Evolutionary conservation across 2,329 filamentous ascomycete genomes (phyloP).

Genomic region (Rhexocercosporidium sp.): DNA sequence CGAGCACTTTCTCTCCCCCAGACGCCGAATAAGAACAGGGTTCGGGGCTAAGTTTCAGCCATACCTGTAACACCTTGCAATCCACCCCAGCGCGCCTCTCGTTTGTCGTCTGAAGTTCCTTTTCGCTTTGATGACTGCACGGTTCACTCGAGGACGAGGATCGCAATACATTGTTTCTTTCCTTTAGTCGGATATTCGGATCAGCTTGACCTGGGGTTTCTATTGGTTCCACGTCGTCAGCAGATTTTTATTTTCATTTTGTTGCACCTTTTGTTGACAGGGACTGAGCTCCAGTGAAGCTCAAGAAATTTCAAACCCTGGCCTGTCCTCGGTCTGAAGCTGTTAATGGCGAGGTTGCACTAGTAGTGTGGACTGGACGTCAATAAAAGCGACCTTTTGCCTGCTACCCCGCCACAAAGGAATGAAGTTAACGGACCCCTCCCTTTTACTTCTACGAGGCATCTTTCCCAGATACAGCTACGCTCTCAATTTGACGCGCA

Average conservation of each 20-base stretch:
- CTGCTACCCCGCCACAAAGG: neutral
- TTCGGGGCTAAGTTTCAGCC: conserved; percentile 1
- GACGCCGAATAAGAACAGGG: neutral
- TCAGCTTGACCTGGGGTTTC: neutral
- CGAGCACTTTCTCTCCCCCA: neutral
- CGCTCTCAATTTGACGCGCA: neutral
- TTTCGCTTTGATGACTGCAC: conserved; percentile 16
- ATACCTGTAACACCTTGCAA: neutral
- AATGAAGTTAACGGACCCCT: no score
- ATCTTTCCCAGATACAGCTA: neutral
- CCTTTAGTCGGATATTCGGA: neutral
- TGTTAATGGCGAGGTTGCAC: neutral
- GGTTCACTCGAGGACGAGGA: neutral
- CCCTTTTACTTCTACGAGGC: neutral
- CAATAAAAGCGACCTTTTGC: no score
- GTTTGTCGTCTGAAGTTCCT: conserved; percentile 6
- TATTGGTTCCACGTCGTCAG: neutral
- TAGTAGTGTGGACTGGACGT: no score
- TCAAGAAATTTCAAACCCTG: neutral
- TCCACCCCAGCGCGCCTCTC: neutral
- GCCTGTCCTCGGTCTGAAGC: neutral
- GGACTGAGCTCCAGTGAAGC: neutral
- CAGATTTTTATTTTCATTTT: neutral
- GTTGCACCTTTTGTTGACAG: neutral
- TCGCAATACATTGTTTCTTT: neutral